Evolutionary conservation across 768 basidiomycete species (phyloP), one percentile per base, ranked within the genome.

Genomic region (Kwoniella europaea): DNA sequence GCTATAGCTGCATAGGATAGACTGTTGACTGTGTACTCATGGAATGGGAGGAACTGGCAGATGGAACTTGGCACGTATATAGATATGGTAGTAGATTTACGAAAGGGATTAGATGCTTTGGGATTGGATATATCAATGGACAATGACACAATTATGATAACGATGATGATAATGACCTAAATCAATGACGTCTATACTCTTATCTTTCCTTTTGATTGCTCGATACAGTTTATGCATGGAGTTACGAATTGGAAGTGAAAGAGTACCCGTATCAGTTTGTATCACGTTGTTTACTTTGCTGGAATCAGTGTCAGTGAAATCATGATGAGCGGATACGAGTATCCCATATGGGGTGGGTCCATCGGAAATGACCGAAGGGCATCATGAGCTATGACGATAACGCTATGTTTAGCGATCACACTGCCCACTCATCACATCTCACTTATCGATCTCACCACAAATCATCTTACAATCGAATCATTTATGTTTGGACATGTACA

Each of bases 331-430:
- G 35, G 35, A 6, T 35, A 9, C 35, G 35, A 35, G 35, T 35
- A 35, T n/a, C 35, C 35, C 35, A 35, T 5, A 35, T 35, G 35
- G 35, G 7, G 35, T 35, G 35, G 35, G 10, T 35, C 15, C 42
- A 43, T 61, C 59, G 59, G 59, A 44, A 43, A 61, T 61, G 59
- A 46, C 59, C 59, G 59, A 43, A 43, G 42, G 59, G 43, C 59
- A 58, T 27, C n/a, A 43, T 55, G 42, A 61, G 43, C 59, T 12
- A 61, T 61, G 27, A 27, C 24, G 57, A 29, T 61, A 16, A 61
- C 42, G 16, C 24, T 55, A 22, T 55, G n/a, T 20, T 55, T 55
- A 55, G 54, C 54, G 5, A 24, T 55, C 13, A 35, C 29, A 35
- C 59, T 10, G 59, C 20, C n/a, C 59, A 61, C 35, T 35, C 35